Evolutionary conservation across 148 eudicot genomes (phyloP), one percentile per base, ranked within the genome.

Genomic region (Vaccinium corymbosum): DNA sequence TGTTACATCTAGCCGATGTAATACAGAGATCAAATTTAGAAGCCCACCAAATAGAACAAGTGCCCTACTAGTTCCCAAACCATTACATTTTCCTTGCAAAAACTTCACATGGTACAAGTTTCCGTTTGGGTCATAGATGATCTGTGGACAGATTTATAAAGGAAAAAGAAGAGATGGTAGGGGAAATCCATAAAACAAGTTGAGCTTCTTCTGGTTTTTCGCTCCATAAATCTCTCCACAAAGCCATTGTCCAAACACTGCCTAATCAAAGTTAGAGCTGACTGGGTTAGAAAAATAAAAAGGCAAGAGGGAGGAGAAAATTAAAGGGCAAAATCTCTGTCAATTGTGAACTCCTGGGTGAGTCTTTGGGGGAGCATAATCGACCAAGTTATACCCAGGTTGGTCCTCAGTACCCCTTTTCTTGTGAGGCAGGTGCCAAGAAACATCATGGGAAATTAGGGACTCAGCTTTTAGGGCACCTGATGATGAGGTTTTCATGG

Each of bases 301-400:
- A 50, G 42, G 64, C 8, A 66, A 17, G 9, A 71, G 35, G 17
- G 46, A 61, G 66, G 55, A 55, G 71, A 50, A 53, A 25, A 13
- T 42, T 42, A 13, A 32, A 15, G 32, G 32, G 17, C 29, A 68
- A 49, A 49, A 27, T 68, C 73, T 55, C 11, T 20, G 19, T 84
- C 83, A 93, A 81, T 93, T 93, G 85, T 93, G 93, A 64, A 51
- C 74, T 2, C 90, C 89, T 78, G 95, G 95, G 70, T 92, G 93
- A 25, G 89, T 87, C 85, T 76, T 85, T 3, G 95, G 93, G 16
- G 90, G 89, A 51, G 89, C 84, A 83, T 92, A 92, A 49, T 92
- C 38, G 38, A 35, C 95, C 66, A 86, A 50, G 84, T 89, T 82
- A 80, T 88, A 90, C 81, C 84, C 90, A 7, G 89, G 85, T 83